These are phyloP conservation scores for Beauveria caledonica DNA, from an alignment of 2,329 filamentous ascomycete species.

Conservation along the genomic window DNA sequence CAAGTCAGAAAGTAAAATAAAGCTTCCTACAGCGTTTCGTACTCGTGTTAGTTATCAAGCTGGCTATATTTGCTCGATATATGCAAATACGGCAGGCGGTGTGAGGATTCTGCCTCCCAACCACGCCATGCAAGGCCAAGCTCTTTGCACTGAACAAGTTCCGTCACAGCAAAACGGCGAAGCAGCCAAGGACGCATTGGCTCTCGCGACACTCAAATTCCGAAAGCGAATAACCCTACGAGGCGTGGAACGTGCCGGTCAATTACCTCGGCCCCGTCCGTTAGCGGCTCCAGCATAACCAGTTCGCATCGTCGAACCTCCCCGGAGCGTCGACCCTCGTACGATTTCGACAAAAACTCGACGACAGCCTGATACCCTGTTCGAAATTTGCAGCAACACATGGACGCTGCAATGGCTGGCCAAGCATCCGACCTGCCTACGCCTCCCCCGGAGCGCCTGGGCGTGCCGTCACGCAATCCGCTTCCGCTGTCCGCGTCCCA, in stretches of 20 bases:
- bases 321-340: neutral
- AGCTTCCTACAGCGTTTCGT: neutral
- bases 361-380: neutral
- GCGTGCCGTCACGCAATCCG: slow-evolving; percentile 62
- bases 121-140: neutral
- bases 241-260: neutral
- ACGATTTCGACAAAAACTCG: neutral
- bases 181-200: neutral
- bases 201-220: neutral
- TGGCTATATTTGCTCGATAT: too few relatives aligned
- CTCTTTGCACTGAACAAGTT: neutral
- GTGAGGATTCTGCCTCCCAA: slow-evolving; percentile 7
- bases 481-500: slow-evolving; percentile 75
- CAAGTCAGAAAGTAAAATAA: neutral
- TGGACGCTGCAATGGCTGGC: slow-evolving; percentile 26
- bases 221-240: neutral
- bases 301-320: neutral
- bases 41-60: neutral
- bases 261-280: neutral
- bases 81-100: slow-evolving; percentile 7
- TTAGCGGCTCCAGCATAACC: neutral
- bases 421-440: slow-evolving; percentile 10
- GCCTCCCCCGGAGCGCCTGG: slow-evolving; percentile 26
- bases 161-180: neutral
- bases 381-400: neutral